A percentile compares a stretch with the other conserved stretches of the same genome.
phyloP scores from a whole-genome alignment of 805 yeast genomes.

The Metschnikowia cubensis region DNA sequence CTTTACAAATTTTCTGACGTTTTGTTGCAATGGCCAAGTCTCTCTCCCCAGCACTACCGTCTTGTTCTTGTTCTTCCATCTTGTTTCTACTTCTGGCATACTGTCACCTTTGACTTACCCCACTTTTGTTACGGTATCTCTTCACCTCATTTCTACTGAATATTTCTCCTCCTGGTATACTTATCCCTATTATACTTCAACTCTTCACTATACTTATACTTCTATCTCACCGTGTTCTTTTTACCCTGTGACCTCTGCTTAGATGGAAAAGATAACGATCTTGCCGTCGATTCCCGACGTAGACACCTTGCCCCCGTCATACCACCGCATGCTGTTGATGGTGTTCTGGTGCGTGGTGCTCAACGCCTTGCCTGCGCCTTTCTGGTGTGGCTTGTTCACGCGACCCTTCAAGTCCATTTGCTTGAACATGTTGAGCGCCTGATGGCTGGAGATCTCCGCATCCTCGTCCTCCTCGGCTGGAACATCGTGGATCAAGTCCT shows the following conservation, averaged over 20 bases:
- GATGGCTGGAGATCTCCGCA: conserved; percentile 61
- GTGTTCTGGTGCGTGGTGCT: conserved; percentile 90
- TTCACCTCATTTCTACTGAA: no score
- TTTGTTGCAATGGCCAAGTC: conserved; percentile 5
- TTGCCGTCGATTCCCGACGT: conserved; percentile 88
- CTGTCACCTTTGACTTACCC: no score
- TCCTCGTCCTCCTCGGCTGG: conserved; percentile 40
- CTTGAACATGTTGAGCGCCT: conserved; percentile 88
- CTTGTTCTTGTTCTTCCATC: background rate
- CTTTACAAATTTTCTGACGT: conserved; percentile 41
- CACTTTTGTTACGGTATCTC: no score
- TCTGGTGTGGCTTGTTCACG: conserved; percentile 38
- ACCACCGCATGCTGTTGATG: conserved; percentile 59
- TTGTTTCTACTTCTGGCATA: background rate
- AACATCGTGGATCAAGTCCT: conserved; percentile 45
- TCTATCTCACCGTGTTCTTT: background rate
- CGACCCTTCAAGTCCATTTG: conserved; percentile 94
- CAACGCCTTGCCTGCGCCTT: conserved; percentile 39
- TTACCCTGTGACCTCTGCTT: background rate
- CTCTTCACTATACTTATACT: no score
- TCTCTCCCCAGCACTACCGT: no score
- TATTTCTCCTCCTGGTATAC: no score
- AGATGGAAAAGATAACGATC: conserved; percentile 62
- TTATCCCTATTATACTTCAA: no score
- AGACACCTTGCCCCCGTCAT: conserved; percentile 46